phyloP scores from a whole-genome alignment of 176 grass and related monocot genomes.

The Musa beccarii region DNA sequence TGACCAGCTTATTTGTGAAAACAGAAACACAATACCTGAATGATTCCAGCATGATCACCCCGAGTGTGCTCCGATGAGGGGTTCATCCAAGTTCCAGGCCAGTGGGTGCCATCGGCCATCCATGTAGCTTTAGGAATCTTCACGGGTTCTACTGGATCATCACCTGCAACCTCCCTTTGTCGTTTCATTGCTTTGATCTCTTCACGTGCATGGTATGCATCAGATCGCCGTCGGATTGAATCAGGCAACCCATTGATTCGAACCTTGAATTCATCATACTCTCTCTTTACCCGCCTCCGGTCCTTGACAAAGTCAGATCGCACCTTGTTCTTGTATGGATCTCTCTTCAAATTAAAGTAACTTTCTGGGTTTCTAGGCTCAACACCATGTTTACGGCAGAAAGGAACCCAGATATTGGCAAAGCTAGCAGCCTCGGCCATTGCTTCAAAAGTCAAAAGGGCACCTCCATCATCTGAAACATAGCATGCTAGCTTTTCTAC shows the following conservation, averaged over 20 bases:
- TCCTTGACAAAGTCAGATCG: slow-evolving; percentile 84
- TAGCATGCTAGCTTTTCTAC: slow-evolving; percentile 66
- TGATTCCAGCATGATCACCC: slow-evolving; percentile 87
- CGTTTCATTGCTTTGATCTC: slow-evolving; percentile 35
- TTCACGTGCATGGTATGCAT: slow-evolving; percentile 46
- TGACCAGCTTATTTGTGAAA: not conserved
- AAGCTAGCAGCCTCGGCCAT: slow-evolving; percentile 73
- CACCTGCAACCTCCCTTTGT: slow-evolving; percentile 22
- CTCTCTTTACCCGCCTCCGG: slow-evolving; percentile 58
- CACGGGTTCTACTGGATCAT: slow-evolving; percentile 21
- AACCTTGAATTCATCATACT: slow-evolving; percentile 89
- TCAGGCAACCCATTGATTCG: slow-evolving; percentile 45
- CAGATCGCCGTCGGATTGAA: slow-evolving; percentile 54
- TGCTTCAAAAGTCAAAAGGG: slow-evolving; percentile 82
- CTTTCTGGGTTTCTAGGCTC: slow-evolving; percentile 63
- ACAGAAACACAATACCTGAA: slow-evolving; percentile 31
- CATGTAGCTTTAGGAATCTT: slow-evolving; percentile 43
- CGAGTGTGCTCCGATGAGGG: slow-evolving; percentile 56
- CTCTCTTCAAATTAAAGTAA: slow-evolving; percentile 80
- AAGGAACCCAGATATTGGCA: slow-evolving; percentile 72
- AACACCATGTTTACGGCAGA: slow-evolving; percentile 83
- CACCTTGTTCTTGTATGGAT: slow-evolving; percentile 68
- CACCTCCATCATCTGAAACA: slow-evolving; percentile 78
- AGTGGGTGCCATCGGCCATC: slow-evolving; percentile 67
- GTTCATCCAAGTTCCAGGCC: slow-evolving; percentile 73